A percentile compares a stretch with the other conserved stretches of the same genome.
phyloP scores from a whole-genome alignment of 768 basidiomycete species.

The Cyclocybe aegerita region DNA sequence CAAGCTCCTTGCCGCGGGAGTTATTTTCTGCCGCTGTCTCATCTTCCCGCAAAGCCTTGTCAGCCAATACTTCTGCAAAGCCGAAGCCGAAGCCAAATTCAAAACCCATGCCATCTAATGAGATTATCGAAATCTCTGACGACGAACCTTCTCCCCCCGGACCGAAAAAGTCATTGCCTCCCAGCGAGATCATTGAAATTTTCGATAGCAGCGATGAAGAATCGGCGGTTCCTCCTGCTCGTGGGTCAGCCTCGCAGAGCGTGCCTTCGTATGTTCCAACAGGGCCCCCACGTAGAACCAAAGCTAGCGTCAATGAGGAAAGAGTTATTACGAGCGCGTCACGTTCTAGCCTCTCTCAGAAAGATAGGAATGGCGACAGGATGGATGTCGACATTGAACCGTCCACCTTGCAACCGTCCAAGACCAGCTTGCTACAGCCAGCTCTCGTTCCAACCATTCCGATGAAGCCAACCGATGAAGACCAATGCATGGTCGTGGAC shows the following conservation, averaged over 20 bases:
- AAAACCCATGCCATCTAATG: not conserved
- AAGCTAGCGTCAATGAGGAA: not conserved
- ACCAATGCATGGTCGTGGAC: too few species aligned
- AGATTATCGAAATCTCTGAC: not conserved
- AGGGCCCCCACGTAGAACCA: not conserved
- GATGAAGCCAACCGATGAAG: too few species aligned
- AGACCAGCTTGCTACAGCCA: too few species aligned
- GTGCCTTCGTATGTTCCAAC: not conserved
- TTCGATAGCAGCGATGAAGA: slow-evolving; percentile 2
- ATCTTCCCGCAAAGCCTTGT: not conserved
- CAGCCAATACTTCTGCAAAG: too few species aligned
- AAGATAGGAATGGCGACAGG: too few species aligned
- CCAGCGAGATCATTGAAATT: slow-evolving; percentile 3
- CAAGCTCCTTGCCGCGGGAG: too few species aligned
- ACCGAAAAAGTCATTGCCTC: not conserved
- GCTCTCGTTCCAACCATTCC: too few species aligned
- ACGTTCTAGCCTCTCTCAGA: too few species aligned
- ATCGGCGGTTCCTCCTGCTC: not conserved
- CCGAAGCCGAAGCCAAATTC: not conserved
- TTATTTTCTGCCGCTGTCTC: too few species aligned
- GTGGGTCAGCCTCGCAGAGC: not conserved
- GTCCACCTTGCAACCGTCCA: too few species aligned
- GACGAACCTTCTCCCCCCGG: not conserved
- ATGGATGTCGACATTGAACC: too few species aligned
- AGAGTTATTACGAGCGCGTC: too few species aligned